Conservation (phyloP, 495 filamentous ascomycete genomes). For the Hyaloscypha finlandica region DNA sequence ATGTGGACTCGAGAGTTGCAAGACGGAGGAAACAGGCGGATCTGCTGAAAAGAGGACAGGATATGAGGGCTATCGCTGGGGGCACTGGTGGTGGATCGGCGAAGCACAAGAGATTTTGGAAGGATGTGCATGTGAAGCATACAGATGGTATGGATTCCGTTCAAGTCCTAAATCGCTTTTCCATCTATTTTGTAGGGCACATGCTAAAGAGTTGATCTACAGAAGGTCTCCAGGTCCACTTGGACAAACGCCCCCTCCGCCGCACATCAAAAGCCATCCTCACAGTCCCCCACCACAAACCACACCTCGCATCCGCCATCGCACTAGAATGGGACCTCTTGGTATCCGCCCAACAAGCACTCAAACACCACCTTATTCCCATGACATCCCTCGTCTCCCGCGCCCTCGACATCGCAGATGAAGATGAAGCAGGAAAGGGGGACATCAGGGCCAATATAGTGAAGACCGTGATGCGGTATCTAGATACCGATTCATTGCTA, state of each 20-base stretch:
- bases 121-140: conserved; percentile 67
- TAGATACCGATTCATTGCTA: conserved; percentile 91
- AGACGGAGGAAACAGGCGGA: conserved; percentile 58
- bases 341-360: conserved; percentile 73
- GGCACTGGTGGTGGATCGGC: conserved; percentile 37
- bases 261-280: conserved; percentile 71
- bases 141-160: conserved; percentile 45
- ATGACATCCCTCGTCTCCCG: conserved; percentile 83
- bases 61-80: conserved; percentile 43
- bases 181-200: background rate
- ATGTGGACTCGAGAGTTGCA: conserved; percentile 50
- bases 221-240: conserved; percentile 71
- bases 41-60: conserved; percentile 49
- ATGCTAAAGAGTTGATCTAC: background rate
- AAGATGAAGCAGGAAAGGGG: conserved; percentile 46
- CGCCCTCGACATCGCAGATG: conserved; percentile 72
- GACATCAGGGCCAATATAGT: conserved; percentile 60
- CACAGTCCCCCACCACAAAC: conserved; percentile 70
- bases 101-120: conserved; percentile 80
- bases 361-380: conserved; percentile 79
- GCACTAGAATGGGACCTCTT: conserved; percentile 93
- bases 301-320: conserved; percentile 80
- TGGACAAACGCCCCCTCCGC: conserved; percentile 80
- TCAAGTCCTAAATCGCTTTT: background rate
- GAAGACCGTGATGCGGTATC: conserved; percentile 73